Percentiles rank a stretch among this genome's conserved stretches.
Conservation (phyloP, 202 grass and related monocot species). For the Panicum virgatum region DNA sequence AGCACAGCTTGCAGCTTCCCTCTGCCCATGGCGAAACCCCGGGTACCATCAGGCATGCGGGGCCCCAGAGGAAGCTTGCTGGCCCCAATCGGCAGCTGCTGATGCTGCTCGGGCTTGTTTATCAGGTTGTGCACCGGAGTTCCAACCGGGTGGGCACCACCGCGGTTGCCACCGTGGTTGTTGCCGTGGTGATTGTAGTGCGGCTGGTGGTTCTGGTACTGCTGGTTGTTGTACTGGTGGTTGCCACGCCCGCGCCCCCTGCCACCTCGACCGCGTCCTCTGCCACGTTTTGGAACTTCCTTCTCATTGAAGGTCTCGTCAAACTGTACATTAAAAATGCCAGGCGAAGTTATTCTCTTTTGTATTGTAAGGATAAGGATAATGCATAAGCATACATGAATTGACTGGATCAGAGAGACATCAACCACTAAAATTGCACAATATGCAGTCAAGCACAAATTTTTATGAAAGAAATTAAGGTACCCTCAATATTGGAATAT, state of each 20-base stretch:
- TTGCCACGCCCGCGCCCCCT: constrained; percentile 57
- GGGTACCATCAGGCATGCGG: constrained; percentile 82
- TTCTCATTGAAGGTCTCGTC: constrained; percentile 63
- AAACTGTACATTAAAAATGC: constrained; percentile 44
- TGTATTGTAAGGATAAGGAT: background rate
- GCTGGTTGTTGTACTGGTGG: constrained; percentile 46
- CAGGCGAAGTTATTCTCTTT: background rate
- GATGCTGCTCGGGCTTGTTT: constrained; percentile 43
- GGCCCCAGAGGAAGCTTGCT: constrained; percentile 68
- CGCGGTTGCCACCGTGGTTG: constrained; percentile 43
- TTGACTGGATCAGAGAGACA: background rate
- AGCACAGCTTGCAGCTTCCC: constrained; percentile 50
- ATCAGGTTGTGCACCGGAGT: constrained; percentile 49
- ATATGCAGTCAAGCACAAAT: background rate
- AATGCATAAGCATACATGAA: background rate
- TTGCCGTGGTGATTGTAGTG: constrained; percentile 47
- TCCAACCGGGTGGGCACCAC: constrained; percentile 34
- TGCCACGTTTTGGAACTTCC: constrained; percentile 49
- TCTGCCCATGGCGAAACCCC: constrained; percentile 75
- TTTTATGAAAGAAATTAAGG: background rate
- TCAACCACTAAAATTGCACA: background rate
- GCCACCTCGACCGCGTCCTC: constrained; percentile 49
- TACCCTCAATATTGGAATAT: background rate
- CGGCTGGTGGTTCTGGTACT: constrained; percentile 22
- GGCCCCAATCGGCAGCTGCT: constrained; percentile 35